Evolutionary conservation across 495 filamentous ascomycete genomes (phyloP), one percentile per base, ranked within the genome.

Genomic region (Talaromyces borbonicus): DNA sequence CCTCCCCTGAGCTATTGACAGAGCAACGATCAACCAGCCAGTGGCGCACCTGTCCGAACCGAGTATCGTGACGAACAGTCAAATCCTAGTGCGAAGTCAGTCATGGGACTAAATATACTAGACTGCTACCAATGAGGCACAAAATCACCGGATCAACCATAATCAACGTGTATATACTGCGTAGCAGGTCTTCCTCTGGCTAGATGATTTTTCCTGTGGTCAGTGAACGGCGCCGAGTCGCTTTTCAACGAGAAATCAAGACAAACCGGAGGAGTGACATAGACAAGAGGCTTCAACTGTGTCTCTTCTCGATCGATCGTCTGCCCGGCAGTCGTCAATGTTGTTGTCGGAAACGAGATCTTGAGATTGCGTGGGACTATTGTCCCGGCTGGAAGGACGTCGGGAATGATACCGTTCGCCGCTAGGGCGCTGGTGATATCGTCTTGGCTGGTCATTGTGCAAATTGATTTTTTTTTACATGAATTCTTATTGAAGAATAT

Each of bases 121-220:
- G 16, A n/a, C 7, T 4, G 12, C 6, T 4, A 35, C 12, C 9
- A 8, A 35, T 4, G 31, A 5, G 31, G 12, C 16, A n/a, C 31
- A 35, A 26, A 49, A 20, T 22, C 18, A 48, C 46, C 32, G 46
- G 46, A 32, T 49, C 46, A 5, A 49, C 37, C 46, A 49, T 49
- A 18, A 49, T 22, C 22, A 49, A 8, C 15, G 35, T 39, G 23
- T 30, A 49, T 0, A 27, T 27, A 38, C 26, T 25, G 11, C 15
- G 7, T 24, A 24, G 24, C 8, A 29, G 9, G 14, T 45, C 26
- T 32, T n/a, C 19, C 15, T 32, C 26, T 0, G 23, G 27, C 26
- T 46, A 32, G 24, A 18, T 14, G 9, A 36, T 1, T 24, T 11
- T 26, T 20, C 26, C 4, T 6, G 2, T 20, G 18, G 26, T 41